Percentiles rank a stretch among this genome's conserved stretches.
Conservation (phyloP, 2,329 filamentous ascomycete species). For the Penicillium concentricum region DNA sequence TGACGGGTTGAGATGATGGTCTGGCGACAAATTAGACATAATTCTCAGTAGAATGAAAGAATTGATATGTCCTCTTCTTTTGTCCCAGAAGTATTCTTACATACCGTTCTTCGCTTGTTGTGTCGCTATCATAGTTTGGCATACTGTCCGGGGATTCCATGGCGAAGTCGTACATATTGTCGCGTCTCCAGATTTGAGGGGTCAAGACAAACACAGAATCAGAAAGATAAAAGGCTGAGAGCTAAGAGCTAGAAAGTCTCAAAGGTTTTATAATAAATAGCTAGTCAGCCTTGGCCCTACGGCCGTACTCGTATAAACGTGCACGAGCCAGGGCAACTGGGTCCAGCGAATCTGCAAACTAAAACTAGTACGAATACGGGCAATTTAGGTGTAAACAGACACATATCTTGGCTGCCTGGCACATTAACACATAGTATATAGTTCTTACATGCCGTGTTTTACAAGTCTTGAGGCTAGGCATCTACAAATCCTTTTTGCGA, state of each 20-base stretch:
- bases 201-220: not conserved
- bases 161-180: not conserved
- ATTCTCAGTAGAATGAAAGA: not conserved
- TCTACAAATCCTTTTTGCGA: not conserved
- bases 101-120: conserved; percentile 23
- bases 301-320: conserved; percentile 18
- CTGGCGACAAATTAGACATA: conserved; percentile 4
- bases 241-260: not conserved
- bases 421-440: not conserved
- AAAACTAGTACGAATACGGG: conserved; percentile 1
- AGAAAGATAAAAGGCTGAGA: not conserved
- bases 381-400: not conserved
- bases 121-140: conserved; percentile 22
- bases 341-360: not conserved
- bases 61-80: not conserved
- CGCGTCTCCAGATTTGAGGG: not conserved
- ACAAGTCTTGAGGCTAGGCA: not conserved
- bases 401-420: not conserved
- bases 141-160: conserved; percentile 13
- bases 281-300: conserved; percentile 2
- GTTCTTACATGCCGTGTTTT: not conserved
- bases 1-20: conserved; percentile 4
- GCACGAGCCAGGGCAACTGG: conserved; percentile 11
- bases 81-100: not conserved
- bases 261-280: not conserved